Evolutionary conservation across 441 rosid genomes (phyloP).

Genomic region (Metrosideros polymorpha): DNA sequence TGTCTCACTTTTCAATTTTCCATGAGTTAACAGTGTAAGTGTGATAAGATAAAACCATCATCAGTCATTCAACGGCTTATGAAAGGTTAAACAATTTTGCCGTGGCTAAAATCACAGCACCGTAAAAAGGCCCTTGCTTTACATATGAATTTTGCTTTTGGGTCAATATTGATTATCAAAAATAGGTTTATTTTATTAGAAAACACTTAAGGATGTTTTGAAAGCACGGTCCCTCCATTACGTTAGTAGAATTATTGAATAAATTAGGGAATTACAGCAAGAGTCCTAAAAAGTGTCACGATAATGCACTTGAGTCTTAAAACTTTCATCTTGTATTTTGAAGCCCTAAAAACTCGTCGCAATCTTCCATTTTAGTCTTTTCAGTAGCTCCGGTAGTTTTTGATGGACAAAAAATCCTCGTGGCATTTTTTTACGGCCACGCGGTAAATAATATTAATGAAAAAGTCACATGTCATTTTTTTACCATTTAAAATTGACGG

Average conservation of each 20-base stretch:
- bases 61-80: neutral
- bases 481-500: neutral
- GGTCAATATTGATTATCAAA: neutral
- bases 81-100: neutral
- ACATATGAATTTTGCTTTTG: neutral
- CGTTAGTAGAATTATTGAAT: no score
- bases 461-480: neutral
- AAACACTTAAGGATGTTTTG: no score
- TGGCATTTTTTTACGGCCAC: neutral
- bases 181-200: neutral
- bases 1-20: neutral
- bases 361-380: neutral
- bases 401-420: neutral
- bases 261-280: neutral
- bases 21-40: neutral
- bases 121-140: neutral
- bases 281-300: no score
- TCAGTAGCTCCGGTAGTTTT: neutral
- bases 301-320: neutral
- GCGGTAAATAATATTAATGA: neutral
- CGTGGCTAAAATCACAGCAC: no score
- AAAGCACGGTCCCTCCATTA: neutral
- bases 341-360: no score
- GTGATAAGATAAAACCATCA: neutral
- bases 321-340: no score